These are phyloP conservation scores for Monilinia laxa DNA, from an alignment of 2,329 filamentous ascomycete species.

Conservation along the genomic window DNA sequence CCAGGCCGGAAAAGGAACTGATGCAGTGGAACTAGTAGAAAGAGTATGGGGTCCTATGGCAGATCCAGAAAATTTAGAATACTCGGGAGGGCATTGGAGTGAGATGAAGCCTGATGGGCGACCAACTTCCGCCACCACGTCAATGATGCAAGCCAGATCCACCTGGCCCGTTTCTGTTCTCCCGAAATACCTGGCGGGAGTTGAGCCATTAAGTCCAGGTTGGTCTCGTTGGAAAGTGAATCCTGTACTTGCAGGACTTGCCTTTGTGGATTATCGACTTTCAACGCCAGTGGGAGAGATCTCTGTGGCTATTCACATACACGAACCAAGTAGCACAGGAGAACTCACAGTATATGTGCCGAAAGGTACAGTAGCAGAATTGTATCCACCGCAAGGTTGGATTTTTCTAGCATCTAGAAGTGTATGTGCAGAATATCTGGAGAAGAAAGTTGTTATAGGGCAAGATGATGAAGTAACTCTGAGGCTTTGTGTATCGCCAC, in stretches of 20 bases:
- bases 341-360: slow-evolving; percentile 26
- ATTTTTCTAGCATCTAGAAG: slow-evolving; percentile 9
- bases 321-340: slow-evolving; percentile 24
- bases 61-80: slow-evolving; percentile 27
- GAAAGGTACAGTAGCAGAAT: slow-evolving; percentile 1
- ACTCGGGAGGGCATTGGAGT: slow-evolving; percentile 34
- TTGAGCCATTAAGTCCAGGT: slow-evolving; percentile 28
- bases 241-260: slow-evolving; percentile 30
- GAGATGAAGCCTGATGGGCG: slow-evolving; percentile 30
- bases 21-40: slow-evolving; percentile 28
- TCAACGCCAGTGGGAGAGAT: slow-evolving; percentile 25
- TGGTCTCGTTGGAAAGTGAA: slow-evolving; percentile 29
- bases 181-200: slow-evolving; percentile 30
- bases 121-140: slow-evolving; percentile 29
- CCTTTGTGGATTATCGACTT: slow-evolving; percentile 27
- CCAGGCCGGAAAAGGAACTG: slow-evolving; percentile 18
- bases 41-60: slow-evolving; percentile 32
- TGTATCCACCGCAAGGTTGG: background rate
- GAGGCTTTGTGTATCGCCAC: slow-evolving; percentile 1
- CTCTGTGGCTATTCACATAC: slow-evolving; percentile 25
- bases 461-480: slow-evolving; percentile 5
- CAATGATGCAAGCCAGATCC: slow-evolving; percentile 33
- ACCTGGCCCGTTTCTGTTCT: slow-evolving; percentile 33
- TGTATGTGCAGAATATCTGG: slow-evolving; percentile 14
- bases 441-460: slow-evolving; percentile 14